Conservation (phyloP, 495 filamentous ascomycete genomes). For the Aspergillus kassunensis region DNA sequence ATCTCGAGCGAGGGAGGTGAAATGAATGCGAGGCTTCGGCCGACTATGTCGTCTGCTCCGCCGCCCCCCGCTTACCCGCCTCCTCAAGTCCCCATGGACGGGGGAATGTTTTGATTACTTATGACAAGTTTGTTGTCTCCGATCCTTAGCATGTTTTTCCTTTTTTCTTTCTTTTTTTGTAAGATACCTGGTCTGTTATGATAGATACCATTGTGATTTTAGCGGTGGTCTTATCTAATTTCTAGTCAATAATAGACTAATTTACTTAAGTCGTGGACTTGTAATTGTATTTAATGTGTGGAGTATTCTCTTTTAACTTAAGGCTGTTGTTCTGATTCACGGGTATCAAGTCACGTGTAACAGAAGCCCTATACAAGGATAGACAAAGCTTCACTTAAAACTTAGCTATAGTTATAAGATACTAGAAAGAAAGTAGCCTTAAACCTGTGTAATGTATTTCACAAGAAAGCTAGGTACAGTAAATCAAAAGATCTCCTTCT, state of each 20-base stretch:
- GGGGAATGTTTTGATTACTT: constrained; percentile 42
- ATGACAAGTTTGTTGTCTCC: not conserved
- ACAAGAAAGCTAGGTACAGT: too few relatives aligned
- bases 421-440: not conserved
- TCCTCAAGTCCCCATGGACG: constrained; percentile 37
- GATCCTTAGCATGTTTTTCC: constrained; percentile 8
- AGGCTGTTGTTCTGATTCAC: too few relatives aligned
- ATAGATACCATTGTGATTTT: constrained; percentile 27
- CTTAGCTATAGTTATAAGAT: not conserved
- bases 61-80: constrained; percentile 38
- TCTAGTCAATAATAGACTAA: not conserved
- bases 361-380: constrained; percentile 12
- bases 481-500: not conserved
- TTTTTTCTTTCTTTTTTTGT: constrained; percentile 16
- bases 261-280: too few relatives aligned
- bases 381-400: not conserved
- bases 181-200: constrained; percentile 19
- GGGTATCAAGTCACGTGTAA: constrained; percentile 7
- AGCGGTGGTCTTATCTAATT: constrained; percentile 11
- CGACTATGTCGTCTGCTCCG: constrained; percentile 35
- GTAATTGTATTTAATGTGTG: not conserved
- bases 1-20: constrained; percentile 45
- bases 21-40: constrained; percentile 36
- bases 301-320: too few relatives aligned
- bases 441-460: too few relatives aligned